Base-by-base conservation (phyloP, 257 asterid species). In the Solanum lycopersicoides region DNA sequence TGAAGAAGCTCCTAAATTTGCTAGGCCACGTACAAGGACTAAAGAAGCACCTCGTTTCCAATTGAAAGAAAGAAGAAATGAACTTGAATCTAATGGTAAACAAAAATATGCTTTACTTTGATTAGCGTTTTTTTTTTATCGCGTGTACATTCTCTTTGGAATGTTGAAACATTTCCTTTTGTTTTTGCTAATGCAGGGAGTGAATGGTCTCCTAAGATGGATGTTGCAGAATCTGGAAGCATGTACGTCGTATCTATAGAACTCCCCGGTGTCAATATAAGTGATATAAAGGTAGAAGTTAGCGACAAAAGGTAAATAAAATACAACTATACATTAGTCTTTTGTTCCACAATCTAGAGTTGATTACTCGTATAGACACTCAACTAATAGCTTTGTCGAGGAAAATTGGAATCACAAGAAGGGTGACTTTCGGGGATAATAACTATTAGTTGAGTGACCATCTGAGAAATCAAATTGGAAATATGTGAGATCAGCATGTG, bases 141-240 rank as follows among this genome's bases (percentile, higher is more conserved):
- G 50, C 5, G 82, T 34, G 53, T 74, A 2, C 34, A 4, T 9
- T 18, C 69, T 30, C 42, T 47, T 50, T 12, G 12, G 85, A 18
- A 13, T 84, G 53, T 63, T 35, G 53, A 35, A n/a, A 56, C 9
- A 2, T 35, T 73, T 14, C n/a, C 42, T 21, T 44, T 28, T 66
- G 56, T 20, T 59, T 28, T 82, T 50, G 66, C 69, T 82, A 82
- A 82, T 18, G 20, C 10, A 82, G 85, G 85, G 59, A 50, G 69
- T 82, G 98, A 89, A 85, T 92, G 95, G 96, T 89, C 92, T 32
- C 99, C 98, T 30, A 95, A 89, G 91, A 94, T 94, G 97, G 95
- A 95, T 83, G 92, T 94, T 83, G 93, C 89, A 74, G 99, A 95
- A 91, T 92, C 97, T 56, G 94, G 97, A 87, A 63, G 42, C 85